Evolutionary conservation across 2,329 filamentous ascomycete genomes (phyloP), one percentile per base, ranked within the genome.

Genomic region (Arthrobotrys megalospora): DNA sequence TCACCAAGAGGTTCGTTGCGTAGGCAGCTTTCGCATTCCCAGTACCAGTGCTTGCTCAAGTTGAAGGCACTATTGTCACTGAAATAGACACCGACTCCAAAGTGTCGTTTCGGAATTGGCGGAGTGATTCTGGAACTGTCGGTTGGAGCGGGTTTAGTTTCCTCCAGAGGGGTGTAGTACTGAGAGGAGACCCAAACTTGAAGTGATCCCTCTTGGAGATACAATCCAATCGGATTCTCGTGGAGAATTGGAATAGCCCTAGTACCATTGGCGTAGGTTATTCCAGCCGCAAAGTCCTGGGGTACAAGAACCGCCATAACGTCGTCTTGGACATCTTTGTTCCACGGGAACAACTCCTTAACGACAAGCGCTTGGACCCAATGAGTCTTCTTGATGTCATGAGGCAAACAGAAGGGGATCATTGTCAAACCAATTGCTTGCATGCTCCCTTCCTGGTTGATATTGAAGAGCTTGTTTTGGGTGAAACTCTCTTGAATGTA

Each of bases 331-430:
- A 73, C 47, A 11, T 48, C 60, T 19, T 48, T 65, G 32, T 66
- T 66, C 47, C 60, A 73, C n/a, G 69, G 60, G 14, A 76, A 76
- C 16, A 76, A 43, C 21, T 76, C 72, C 14, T 69, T 76, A 7
- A 76, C 72, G 4, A 76, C 58, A 34, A 76, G 14, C 2, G 43
- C 53, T 58, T 76, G 72, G 24, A 76, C 36, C 72, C 64, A 69
- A 7, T 76, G 72, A 1, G 72, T 76, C 19, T 69, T 76, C 3
- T 28, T 69, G 55, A 21, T 69, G 14, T 76, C 65, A 24, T 76
- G 72, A 6, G 72, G 72, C 1, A 76, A 19, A 36, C 64, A 69
- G 32, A 76, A 69, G 3, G 72, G 32, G 11, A 76, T 76, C 72
- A 76, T 76, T 7, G 72, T 65, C 11, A 76, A 48, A 6, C 72